Conservation (phyloP, 2,329 filamentous ascomycete genomes). For the Botrytis byssoidea region DNA sequence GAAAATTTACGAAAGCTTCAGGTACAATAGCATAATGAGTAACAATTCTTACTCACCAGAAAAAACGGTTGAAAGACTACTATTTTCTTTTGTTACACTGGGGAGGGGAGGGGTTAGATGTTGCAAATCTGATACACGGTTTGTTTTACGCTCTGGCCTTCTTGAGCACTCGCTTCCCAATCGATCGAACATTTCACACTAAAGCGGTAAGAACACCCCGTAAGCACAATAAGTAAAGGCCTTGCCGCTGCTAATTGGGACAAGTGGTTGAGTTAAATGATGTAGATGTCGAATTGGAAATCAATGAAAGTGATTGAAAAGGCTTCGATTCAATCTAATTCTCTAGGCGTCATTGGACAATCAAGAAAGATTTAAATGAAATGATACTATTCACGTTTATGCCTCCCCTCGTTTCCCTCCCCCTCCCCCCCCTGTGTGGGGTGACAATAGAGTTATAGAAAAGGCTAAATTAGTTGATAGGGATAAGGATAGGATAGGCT, state of each 20-base stretch:
- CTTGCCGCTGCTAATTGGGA: constrained; percentile 13
- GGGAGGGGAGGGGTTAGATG: constrained; percentile 12
- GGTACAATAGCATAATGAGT: constrained; percentile 4
- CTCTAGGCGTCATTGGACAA: background rate
- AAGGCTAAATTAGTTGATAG: constrained; percentile 2
- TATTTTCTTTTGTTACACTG: constrained; percentile 11
- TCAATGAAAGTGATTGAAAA: background rate
- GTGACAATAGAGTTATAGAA: background rate
- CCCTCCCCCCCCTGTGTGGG: background rate
- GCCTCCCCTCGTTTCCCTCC: background rate
- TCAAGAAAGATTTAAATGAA: background rate
- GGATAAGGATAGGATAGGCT: background rate
- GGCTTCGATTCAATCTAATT: constrained; percentile 15
- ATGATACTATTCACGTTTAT: constrained; percentile 9
- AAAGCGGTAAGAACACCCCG: constrained; percentile 8
- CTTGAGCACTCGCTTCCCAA: background rate
- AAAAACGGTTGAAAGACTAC: background rate
- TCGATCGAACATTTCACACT: constrained; percentile 5
- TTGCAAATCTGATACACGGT: constrained; percentile 19
- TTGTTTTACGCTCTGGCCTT: constrained; percentile 18
- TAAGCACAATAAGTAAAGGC: background rate
- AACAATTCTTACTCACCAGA: background rate
- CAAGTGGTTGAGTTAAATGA: background rate
- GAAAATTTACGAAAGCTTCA: background rate
- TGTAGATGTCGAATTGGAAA: constrained; percentile 1